Evolutionary conservation across 139 green algal genomes (phyloP), one percentile per base, ranked within the genome.

Genomic region (Eudorina sp.): DNA sequence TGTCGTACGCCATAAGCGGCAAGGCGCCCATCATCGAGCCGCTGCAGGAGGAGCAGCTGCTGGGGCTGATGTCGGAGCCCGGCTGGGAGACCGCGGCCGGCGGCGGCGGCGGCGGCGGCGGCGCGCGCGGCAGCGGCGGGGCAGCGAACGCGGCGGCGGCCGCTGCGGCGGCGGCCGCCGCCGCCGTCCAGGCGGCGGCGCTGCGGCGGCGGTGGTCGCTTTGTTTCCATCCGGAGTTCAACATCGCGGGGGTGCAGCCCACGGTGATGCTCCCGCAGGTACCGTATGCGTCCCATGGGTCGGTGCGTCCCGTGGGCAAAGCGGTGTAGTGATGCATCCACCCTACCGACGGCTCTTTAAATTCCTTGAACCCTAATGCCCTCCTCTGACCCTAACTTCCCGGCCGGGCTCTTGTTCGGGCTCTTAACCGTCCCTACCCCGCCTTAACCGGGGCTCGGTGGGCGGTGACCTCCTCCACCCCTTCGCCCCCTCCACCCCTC

Each of bases 211-310:
- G 70, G 25, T 74, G 60, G 81, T 31, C 53, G 58, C 2, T 90
- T 19, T 87, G 90, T 9, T 93, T 94, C 64, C 92, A 94, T 60
- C 85, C 89, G 4, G 72, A 82, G 9, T 82, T 91, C 41, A 93
- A 90, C 38, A 89, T 92, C 18, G 69, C 82, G 43, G 90, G 88
- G n/a, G 88, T 83, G 38, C 92, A 94, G 75, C 92, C 92, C 4
- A 80, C 76, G 0, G 2, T 94, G 2, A 29, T 94, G 43, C 4
- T 92, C 53, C 91, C 91, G 40, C 91, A 94, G 91, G 91, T 91
- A 46, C n/a, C n/a, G n/a, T n/a, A n/a, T n/a, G n/a, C n/a, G n/a
- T n/a, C n/a, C n/a, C n/a, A n/a, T n/a, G n/a, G n/a, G n/a, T n/a
- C n/a, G n/a, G n/a, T n/a, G n/a, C n/a, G n/a, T n/a, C n/a, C n/a